Percentiles rank a stretch among this genome's conserved stretches.
Evolutionary conservation across 2,329 filamentous ascomycete genomes (phyloP).

Genomic region (Mycosphaerella sp.): DNA sequence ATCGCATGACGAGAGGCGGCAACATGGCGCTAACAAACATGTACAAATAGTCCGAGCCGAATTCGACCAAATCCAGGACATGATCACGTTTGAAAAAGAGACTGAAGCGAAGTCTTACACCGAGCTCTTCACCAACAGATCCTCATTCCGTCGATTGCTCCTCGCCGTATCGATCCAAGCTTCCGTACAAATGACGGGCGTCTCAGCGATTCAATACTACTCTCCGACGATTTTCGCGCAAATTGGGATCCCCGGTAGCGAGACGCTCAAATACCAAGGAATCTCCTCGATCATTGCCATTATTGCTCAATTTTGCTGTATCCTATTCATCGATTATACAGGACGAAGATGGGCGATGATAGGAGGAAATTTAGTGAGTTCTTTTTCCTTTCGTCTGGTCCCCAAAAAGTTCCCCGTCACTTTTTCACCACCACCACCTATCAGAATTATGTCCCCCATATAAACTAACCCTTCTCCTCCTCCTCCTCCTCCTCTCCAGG

Average conservation of each 20-base stretch:
- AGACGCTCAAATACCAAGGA: constrained; percentile 68
- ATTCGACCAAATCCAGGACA: constrained; percentile 63
- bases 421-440: no score
- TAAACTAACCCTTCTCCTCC: no score
- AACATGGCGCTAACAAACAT: no score
- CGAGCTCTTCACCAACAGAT: constrained; percentile 61
- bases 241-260: constrained; percentile 60
- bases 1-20: no score
- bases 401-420: no score
- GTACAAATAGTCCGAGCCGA: constrained; percentile 47
- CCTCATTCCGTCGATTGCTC: constrained; percentile 65
- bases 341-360: constrained; percentile 70
- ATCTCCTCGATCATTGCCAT: constrained; percentile 68
- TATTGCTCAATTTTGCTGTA: constrained; percentile 61
- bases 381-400: no score
- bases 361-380: constrained; percentile 49
- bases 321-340: constrained; percentile 61
- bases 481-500: constrained; percentile 35
- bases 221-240: constrained; percentile 49
- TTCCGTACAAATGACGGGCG: constrained; percentile 70
- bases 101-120: constrained; percentile 62
- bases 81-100: constrained; percentile 59
- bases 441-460: no score
- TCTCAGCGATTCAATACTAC: constrained; percentile 70
- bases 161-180: constrained; percentile 62